These are phyloP conservation scores for Sugiyamaella lignohabitans DNA, from an alignment of 805 yeast genomes.

Conservation along the genomic window DNA sequence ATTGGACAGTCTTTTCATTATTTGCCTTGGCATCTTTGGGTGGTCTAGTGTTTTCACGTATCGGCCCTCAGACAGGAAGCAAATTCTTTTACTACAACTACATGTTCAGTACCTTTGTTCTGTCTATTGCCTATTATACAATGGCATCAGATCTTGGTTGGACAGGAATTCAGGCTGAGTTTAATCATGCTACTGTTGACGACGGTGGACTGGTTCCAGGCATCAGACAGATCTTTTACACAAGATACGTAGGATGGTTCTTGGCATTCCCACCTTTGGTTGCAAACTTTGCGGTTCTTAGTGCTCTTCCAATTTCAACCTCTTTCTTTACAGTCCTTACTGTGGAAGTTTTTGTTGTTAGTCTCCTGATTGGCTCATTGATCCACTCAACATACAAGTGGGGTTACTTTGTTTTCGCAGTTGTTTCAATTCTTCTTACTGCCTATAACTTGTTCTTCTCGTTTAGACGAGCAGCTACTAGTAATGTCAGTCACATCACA, in stretches of 20 bases:
- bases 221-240: conserved; percentile 50
- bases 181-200: conserved; percentile 39
- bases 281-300: conserved; percentile 30
- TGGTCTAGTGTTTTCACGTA: conserved; percentile 18
- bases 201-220: conserved; percentile 25
- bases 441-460: conserved; percentile 20
- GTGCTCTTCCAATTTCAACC: conserved; percentile 31
- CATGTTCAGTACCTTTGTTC: conserved; percentile 36
- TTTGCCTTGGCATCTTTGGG: conserved; percentile 37
- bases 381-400: conserved; percentile 54
- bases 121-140: conserved; percentile 48
- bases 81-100: conserved; percentile 37
- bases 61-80: conserved; percentile 29
- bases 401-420: conserved; percentile 61
- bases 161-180: conserved; percentile 42
- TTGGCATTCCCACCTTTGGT: conserved; percentile 44
- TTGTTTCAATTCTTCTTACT: conserved; percentile 35
- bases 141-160: conserved; percentile 55
- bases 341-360: conserved; percentile 46
- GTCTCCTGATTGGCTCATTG: conserved; percentile 51
- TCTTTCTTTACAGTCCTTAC: conserved; percentile 31
- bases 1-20: conserved; percentile 54
- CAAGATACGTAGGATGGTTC: conserved; percentile 53
- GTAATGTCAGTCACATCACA: conserved; percentile 3
- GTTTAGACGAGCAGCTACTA: conserved; percentile 15